Base-by-base conservation (phyloP, 805 yeast species). In the Kuraishia hungarica region DNA sequence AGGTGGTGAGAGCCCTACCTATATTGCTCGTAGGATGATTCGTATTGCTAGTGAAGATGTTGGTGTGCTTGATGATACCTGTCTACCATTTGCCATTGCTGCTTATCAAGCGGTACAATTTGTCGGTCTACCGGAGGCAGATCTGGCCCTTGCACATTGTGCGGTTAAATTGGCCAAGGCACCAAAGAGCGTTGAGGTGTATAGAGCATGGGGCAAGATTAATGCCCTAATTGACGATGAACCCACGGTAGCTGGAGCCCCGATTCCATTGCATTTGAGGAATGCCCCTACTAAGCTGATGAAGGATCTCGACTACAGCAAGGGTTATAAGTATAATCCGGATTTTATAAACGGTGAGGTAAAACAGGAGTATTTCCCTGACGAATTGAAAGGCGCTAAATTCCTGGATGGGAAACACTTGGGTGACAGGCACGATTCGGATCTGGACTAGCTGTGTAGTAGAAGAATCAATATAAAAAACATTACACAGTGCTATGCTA, bases 31-130 rank as follows among this genome's bases (percentile, higher is more conserved):
- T 49, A 73, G 99, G 60, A 87, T 94, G 96, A 85, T 94, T 3
- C 77, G 97, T 2, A 94, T 94, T 21, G 98, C 99, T 0, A 86
- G 94, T 64, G 99, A 94, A 66, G 99, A 94, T 67, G 75, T 94
- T 26, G 99, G 99, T 0, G 71, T 89, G 1, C 74, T 87, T 2
- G 98, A 94, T 67, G 89, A 90, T 53, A 69, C 87, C 1, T 83
- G 96, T 61, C 70, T 94, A 49, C 96, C 97, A 1, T 86, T 94
- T 71, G 94, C 96, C 0, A 77, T 87, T 2, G 84, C 97, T 0
- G 81, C 96, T 0, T 89, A 88, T 67, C 89, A 89, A 49, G 90
- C 97, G 0, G 85, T 89, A 2, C 91, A 89, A 72, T 88, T 87
- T 68, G 79, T 94, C 21, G 99, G 99, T 0, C 75, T 94, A 79